Evolutionary conservation across 768 basidiomycete species (phyloP), one percentile per base, ranked within the genome.

Genomic region (Cystobasidium onofrii): DNA sequence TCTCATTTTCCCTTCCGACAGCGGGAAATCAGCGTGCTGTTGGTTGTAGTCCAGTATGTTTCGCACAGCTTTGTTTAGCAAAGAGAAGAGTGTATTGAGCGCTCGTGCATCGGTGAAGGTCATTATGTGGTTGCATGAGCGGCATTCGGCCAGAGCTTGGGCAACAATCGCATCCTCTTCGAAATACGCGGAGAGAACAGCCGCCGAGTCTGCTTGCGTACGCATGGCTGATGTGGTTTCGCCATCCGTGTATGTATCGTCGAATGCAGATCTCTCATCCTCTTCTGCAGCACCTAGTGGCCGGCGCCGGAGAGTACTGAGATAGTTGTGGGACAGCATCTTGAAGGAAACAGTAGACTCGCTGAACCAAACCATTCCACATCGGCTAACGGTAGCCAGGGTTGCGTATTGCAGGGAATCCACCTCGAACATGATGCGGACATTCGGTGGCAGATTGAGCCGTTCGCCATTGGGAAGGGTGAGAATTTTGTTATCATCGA

Each of bases 351-450:
- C 87, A 61, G 96, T 88, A 76, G 97, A 93, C 73, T 97, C 93
- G 80, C 93, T 97, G 84, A 99, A 99, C 96, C 96, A 99, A 78
- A 99, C 95, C 96, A 99, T 99, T 80, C 96, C 96, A 79, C 96
- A 99, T 71, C 96, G 94, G 87, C 92, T 96, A 84, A 99, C 96
- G 31, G 96, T 99, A 18, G 96, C 96, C 67, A 90, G 87, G 1
- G 96, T 99, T 0, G 96, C 96, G 81, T 95, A 99, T 78, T 88
- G 90, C 77, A 99, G 86, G 81, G 96, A 92, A 80, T 98, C 96
- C 72, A 98, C 96, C 81, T 99, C 96, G 80, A 99, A 98, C 92
- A 99, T 95, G 81, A 99, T 94, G 67, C 96, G 89, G 27, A 99
- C 93, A 79, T 98, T 98, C 1, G 92, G 86, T 0, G 96, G 96